Evolutionary conservation across 306 rosid genomes (phyloP), one percentile per base, ranked within the genome.

Genomic region (Chamaecrista fasciculata): DNA sequence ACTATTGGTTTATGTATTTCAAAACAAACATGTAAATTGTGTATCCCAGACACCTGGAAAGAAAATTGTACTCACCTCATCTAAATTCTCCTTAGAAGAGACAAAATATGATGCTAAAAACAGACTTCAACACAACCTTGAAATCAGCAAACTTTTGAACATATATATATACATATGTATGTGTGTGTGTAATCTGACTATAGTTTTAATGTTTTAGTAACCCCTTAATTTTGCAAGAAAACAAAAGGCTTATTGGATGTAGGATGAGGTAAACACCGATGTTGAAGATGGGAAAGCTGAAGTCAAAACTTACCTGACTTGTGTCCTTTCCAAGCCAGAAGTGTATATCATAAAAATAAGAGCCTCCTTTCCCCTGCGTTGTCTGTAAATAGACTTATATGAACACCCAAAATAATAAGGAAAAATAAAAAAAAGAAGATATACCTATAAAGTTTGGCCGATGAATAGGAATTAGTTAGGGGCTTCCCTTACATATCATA

Each of bases 261-360:
- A 6, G 43, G 52, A 8, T 71, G 40, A 48, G n/a, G 76, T 28
- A 82, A 62, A 52, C 67, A 16, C 11, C 69, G 59, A 36, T 28
- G 62, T 28, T n/a, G 1, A 26, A 65, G 62, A 50, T 18, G 23
- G 37, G 61, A 72, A 65, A 23, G 12, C 61, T 11, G n/a, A 49
- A 55, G 40, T 46, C 25, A 55, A 80, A 57, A 67, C 70, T 68
- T 57, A 94, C 98, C 96, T 90, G 98, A 82, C 97, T 94, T 46
- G 98, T 83, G 80, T 94, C 97, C 76, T 84, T 94, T 81, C 98
- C 98, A 84, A 94, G 55, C 98, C 98, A 94, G 78, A 90, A 94
- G 85, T 94, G 97, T 71, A 94, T 85, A 76, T 90, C 97, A 76
- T 79, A 85, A 63, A 82, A 78, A 80, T 82, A 85, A 69, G 85